Base-by-base conservation (phyloP, 192 early-diverging fungal species). In the Fimicolochytrium jonesii region DNA sequence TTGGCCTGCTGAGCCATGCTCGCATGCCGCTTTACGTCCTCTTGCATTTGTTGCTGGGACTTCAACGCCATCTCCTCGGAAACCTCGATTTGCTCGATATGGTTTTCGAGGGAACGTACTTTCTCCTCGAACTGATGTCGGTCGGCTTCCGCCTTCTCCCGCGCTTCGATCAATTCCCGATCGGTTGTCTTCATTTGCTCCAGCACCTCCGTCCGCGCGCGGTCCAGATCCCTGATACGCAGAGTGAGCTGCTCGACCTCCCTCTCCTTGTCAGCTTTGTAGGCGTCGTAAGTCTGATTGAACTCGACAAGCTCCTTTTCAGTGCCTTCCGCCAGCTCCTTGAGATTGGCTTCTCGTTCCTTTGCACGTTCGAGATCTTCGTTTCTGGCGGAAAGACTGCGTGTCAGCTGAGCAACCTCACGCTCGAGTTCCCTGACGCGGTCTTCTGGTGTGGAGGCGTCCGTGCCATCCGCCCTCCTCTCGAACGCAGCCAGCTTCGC, bases 291-390 rank as follows among this genome's bases (percentile, higher is more conserved):
- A 0, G 87, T 80, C 2, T 73, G 63, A 33, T 81, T 80, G 42
- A 89, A 70, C 67, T 87, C 82, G 4, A 70, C 68, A 46, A 89
- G 74, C n/a, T 82, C 64, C 28, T 66, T 71, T 50, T 92, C 90
- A 62, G 74, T 79, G 41, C 82, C 74, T 22, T 75, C 65, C 41
- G 81, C 79, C 33, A 88, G 73, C 39, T 78, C 71, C 61, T 84
- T 78, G 70, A 80, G 81, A 50, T 82, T 75, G 15, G 68, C 82
- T 25, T 73, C 71, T 25, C 78, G 70, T 22, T 72, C 69, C 29
- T 78, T 75, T 47, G 76, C 66, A 0, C 74, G 48, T 26, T 76
- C 74, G 3, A 87, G 67, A 63, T 87, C 80, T 28, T 77, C 74
- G 30, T 82, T 76, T 26, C 77, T 68, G 10, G 78, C 76, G 15